A percentile compares a stretch with the other conserved stretches of the same genome.
phyloP scores from a whole-genome alignment of 148 eudicot species.

The Chenopodium album region DNA sequence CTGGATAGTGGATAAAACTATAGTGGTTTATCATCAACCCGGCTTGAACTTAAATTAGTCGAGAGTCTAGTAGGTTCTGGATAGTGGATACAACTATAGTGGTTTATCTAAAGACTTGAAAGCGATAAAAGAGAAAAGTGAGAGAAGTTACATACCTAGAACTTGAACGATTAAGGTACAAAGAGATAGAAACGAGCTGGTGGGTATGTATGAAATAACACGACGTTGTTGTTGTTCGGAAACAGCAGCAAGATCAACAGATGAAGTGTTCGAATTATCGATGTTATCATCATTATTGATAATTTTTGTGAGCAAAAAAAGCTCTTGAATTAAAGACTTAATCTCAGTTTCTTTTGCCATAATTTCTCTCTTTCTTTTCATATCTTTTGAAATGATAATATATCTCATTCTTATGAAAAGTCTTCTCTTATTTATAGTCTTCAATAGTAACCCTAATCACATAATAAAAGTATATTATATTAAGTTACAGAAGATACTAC shows the following conservation, averaged over 20 bases:
- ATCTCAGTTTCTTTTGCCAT: slow-evolving; percentile 14
- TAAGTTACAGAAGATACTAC: neutral
- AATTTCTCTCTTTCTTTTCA: slow-evolving; percentile 13
- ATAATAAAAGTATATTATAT: neutral
- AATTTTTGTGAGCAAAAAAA: neutral
- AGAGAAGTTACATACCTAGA: neutral
- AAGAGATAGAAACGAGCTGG: slow-evolving; percentile 5
- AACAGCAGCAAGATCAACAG: neutral
- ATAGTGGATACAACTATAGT: neutral
- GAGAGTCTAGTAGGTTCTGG: neutral
- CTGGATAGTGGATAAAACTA: too few species aligned
- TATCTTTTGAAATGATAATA: neutral
- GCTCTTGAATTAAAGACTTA: slow-evolving; percentile 11
- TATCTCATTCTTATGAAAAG: neutral
- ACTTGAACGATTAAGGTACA: slow-evolving; percentile 8
- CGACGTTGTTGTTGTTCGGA: neutral
- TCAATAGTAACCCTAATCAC: slow-evolving; percentile 3
- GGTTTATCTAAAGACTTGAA: too few species aligned
- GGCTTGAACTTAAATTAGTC: neutral
- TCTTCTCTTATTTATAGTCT: slow-evolving; percentile 13
- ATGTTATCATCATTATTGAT: neutral
- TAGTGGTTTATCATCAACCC: neutral
- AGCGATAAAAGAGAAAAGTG: neutral
- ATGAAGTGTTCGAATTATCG: neutral
- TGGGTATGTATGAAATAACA: slow-evolving; percentile 8